Evolutionary conservation across 2,329 filamentous ascomycete species (phyloP).

Genomic region (Xylariaceae sp.): DNA sequence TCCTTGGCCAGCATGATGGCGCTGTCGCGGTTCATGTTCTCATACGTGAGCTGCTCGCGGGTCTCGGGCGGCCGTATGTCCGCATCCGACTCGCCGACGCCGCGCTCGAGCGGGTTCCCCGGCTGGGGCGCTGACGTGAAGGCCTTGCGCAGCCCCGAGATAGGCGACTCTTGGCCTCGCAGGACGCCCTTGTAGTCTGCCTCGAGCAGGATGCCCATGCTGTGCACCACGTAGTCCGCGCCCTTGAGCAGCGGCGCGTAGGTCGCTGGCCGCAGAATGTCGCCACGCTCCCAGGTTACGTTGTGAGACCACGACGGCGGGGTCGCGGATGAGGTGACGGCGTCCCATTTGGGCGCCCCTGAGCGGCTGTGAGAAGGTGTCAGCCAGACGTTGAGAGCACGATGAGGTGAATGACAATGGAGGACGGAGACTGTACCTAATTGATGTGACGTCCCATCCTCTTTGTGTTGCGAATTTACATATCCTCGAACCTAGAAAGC

Average conservation of each 20-base stretch:
- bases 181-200: slow-evolving; percentile 96
- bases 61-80: slow-evolving; percentile 69
- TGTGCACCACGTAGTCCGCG: slow-evolving; percentile 88
- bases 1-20: slow-evolving; percentile 84
- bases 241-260: slow-evolving; percentile 78
- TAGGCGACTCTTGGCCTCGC: slow-evolving; percentile 80
- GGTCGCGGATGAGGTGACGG: slow-evolving; percentile 71
- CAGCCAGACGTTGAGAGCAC: slow-evolving; percentile 18
- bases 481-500: slow-evolving; percentile 87
- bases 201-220: slow-evolving; percentile 94
- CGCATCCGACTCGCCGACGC: slow-evolving; percentile 59
- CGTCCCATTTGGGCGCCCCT: slow-evolving; percentile 84
- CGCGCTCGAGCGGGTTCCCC: slow-evolving; percentile 71
- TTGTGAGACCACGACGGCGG: slow-evolving; percentile 81
- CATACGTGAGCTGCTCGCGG: slow-evolving; percentile 86
- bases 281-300: slow-evolving; percentile 86
- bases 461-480: slow-evolving; percentile 86
- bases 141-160: slow-evolving; percentile 77
- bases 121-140: slow-evolving; percentile 71
- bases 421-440: slow-evolving; percentile 66
- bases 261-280: slow-evolving; percentile 81
- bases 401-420: not conserved
- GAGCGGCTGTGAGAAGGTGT: slow-evolving; percentile 70
- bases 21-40: slow-evolving; percentile 93
- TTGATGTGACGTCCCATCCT: slow-evolving; percentile 90